Base-by-base conservation (phyloP, 1,139 yeast genomes). In the Pichia sp. region DNA sequence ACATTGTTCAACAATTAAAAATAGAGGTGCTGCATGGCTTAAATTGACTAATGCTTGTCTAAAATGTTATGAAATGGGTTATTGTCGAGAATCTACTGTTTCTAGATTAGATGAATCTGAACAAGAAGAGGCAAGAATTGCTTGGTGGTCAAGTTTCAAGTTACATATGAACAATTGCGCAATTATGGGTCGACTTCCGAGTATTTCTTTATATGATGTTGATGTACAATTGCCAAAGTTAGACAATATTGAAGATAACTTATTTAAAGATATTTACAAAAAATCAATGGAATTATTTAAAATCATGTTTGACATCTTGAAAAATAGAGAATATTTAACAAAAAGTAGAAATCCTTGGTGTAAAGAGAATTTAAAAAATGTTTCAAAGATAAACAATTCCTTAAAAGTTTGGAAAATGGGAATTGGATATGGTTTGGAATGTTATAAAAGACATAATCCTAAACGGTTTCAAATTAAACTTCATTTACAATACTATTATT, bases 21-120 rank as follows among this genome's bases (percentile, higher is more conserved):
- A 64, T 41, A 57, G 69, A 39, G 71, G 69, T 42, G 60, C 65
- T 8, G 60, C 67, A 2, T 69, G 69, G 65, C 60, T 65, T 32
- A 43, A 68, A 30, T 47, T 63, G 23, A 66, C 67, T 10, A 47
- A 64, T 7, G 68, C 68, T 3, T 32, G 35, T 11, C 23, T 32
- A 11, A 32, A 32, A 32, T 22, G 35, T 22, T 4, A 22, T 23
- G 25, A 32, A 32, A n/a, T 32, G 9, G 26, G 35, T 3, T 32
- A 32, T 22, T 32, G 35, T 22, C 35, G 23, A 11, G 35, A 32
- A 23, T 32, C 35, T 3, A 25, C 22, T 10, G 6, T 32, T 10
- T 11, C 3, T 23, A 32, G 23, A 23, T 32, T 22, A 22, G 25
- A 23, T 54, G 62, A 41, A 23, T 47, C 41, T 16, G 42, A 47